These are phyloP conservation scores for Rhododendron ovatum DNA, from an alignment of 148 eudicot genomes.

Conservation along the genomic window DNA sequence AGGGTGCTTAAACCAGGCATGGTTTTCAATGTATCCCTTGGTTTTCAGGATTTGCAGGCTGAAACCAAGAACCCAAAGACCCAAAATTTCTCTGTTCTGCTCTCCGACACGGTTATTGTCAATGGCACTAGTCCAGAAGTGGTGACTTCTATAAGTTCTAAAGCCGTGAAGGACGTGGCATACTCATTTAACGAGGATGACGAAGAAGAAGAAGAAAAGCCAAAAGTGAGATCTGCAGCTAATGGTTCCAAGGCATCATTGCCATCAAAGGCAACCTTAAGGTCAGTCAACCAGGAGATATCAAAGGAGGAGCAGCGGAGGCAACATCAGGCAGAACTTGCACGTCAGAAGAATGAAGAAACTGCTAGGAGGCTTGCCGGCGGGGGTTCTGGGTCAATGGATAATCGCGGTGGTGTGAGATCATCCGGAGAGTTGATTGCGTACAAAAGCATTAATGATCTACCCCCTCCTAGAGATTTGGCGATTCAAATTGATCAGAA, in stretches of 20 bases:
- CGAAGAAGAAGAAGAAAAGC: slow-evolving; percentile 45
- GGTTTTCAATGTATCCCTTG: slow-evolving; percentile 50
- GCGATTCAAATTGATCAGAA: slow-evolving; percentile 62
- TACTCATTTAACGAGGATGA: slow-evolving; percentile 62
- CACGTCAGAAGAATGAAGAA: slow-evolving; percentile 68
- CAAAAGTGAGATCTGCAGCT: slow-evolving; percentile 21
- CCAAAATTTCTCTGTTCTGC: slow-evolving; percentile 39
- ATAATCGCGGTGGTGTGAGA: too few relatives aligned
- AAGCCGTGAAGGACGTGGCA: slow-evolving; percentile 59
- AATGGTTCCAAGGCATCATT: slow-evolving; percentile 11
- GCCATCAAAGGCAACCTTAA: slow-evolving; percentile 23
- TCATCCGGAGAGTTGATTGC: too few relatives aligned
- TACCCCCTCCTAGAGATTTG: slow-evolving; percentile 53
- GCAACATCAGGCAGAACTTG: slow-evolving; percentile 67
- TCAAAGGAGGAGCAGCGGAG: slow-evolving; percentile 52
- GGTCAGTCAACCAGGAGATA: slow-evolving; percentile 58
- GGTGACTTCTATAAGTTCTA: slow-evolving; percentile 37
- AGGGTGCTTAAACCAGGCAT: slow-evolving; percentile 43
- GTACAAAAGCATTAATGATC: slow-evolving; percentile 32
- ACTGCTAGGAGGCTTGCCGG: slow-evolving; percentile 68
- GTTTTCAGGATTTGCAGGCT: slow-evolving; percentile 49
- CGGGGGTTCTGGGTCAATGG: slow-evolving; percentile 26
- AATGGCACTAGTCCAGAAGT: slow-evolving; percentile 2
- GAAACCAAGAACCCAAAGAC: slow-evolving; percentile 41
- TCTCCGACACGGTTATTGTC: slow-evolving; percentile 45